Evolutionary conservation across 192 early-diverging fungal genomes (phyloP).

Genomic region (Rhizophlyctis rosea): DNA sequence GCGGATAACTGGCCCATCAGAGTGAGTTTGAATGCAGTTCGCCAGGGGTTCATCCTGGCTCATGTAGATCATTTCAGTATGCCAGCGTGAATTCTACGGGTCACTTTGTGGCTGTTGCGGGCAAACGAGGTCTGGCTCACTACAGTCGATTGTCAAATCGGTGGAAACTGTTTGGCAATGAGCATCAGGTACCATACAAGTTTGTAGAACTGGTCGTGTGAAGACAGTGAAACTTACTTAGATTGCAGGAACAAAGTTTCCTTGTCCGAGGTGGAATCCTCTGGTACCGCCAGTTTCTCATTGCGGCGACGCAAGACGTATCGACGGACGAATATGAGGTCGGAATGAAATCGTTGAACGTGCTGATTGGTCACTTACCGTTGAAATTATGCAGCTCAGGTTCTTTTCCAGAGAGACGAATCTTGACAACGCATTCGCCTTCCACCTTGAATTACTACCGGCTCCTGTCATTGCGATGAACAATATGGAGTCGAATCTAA

Average conservation of each 20-base stretch:
- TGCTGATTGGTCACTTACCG: not conserved
- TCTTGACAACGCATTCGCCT: constrained; percentile 61
- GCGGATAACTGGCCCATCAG: constrained; percentile 79
- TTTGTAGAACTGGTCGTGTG: constrained; percentile 3
- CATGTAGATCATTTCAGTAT: constrained; percentile 43
- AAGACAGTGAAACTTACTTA: not conserved
- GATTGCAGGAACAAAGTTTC: constrained; percentile 66
- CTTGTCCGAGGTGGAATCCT: constrained; percentile 63
- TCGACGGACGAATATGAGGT: constrained; percentile 28
- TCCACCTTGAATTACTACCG: constrained; percentile 52
- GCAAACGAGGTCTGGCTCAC: constrained; percentile 76
- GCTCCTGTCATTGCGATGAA: constrained; percentile 51
- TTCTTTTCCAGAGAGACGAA: constrained; percentile 72
- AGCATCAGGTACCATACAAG: constrained; percentile 46
- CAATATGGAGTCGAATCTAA: constrained; percentile 49
- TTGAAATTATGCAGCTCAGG: constrained; percentile 50
- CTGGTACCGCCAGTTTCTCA: constrained; percentile 69
- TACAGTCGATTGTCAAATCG: constrained; percentile 65
- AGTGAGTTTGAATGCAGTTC: constrained; percentile 37
- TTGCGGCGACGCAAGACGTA: constrained; percentile 63
- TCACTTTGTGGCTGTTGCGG: constrained; percentile 79
- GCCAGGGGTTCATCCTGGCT: not conserved
- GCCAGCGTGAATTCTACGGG: constrained; percentile 67
- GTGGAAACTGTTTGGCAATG: constrained; percentile 93
- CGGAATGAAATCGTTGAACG: constrained; percentile 3